Percentiles rank a stretch among this genome's conserved stretches.
phyloP scores from a whole-genome alignment of 2,329 filamentous ascomycete species.

The Chrysoporthe austroafricana region DNA sequence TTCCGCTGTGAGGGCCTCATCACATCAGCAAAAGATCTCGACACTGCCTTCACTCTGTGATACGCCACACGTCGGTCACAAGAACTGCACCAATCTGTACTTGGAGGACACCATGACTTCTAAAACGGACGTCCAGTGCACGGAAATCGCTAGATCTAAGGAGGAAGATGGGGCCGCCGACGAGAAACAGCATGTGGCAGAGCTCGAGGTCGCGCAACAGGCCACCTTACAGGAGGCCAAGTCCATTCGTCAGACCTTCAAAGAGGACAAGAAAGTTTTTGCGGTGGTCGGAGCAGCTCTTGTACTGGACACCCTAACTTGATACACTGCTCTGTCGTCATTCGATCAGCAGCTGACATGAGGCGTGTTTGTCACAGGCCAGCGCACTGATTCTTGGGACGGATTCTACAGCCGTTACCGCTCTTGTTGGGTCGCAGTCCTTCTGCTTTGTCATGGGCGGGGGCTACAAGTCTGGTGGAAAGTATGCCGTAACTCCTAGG shows the following conservation, averaged over 20 bases:
- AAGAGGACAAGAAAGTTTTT: conserved; percentile 11
- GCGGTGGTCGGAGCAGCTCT: conserved; percentile 7
- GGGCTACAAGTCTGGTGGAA: conserved; percentile 10
- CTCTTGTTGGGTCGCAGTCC: conserved; percentile 10
- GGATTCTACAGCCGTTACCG: conserved; percentile 7
- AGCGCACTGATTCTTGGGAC: conserved; percentile 12
- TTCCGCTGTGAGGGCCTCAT: background rate
- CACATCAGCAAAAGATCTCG: background rate
- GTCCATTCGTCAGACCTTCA: background rate
- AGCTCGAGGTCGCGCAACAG: conserved; percentile 9
- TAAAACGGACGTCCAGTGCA: background rate
- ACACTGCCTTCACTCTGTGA: background rate
- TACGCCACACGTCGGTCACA: background rate
- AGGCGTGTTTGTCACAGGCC: background rate
- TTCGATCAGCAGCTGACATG: background rate
- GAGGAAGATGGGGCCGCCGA: background rate
- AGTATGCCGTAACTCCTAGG: conserved; percentile 5
- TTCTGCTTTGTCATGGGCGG: conserved; percentile 12
- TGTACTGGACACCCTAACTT: background rate
- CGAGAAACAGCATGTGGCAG: conserved; percentile 6
- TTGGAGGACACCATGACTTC: background rate
- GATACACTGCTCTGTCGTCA: background rate
- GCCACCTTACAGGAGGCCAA: conserved; percentile 8
- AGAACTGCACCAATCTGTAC: background rate
- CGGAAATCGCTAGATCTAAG: background rate